These are phyloP conservation scores for Wakefieldia striispora DNA, from an alignment of 768 basidiomycete species.

Conservation along the genomic window DNA sequence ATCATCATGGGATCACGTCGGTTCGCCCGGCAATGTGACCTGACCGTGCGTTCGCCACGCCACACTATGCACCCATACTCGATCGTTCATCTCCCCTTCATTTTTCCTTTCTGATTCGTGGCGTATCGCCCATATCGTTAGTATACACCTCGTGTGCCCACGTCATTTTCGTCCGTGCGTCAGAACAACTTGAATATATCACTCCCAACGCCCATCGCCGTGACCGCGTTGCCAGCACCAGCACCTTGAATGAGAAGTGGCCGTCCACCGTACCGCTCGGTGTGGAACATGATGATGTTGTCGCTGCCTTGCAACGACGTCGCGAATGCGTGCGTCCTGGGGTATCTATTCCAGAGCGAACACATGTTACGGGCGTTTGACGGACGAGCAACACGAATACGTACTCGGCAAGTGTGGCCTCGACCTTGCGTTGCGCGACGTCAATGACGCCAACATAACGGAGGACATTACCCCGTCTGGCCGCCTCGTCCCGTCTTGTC, in stretches of 20 bases:
- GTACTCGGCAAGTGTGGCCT: constrained; percentile 87
- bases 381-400: constrained; percentile 20
- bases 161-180: neutral
- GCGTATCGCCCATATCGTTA: neutral
- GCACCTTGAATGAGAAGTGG: constrained; percentile 95
- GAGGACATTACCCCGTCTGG: constrained; percentile 77
- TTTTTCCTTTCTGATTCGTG: neutral
- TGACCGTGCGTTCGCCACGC: too few relatives aligned
- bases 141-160: constrained; percentile 5
- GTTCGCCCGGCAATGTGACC: too few relatives aligned
- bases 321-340: constrained; percentile 87
- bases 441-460: constrained; percentile 96
- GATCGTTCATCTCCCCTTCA: neutral
- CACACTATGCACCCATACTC: too few relatives aligned
- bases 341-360: constrained; percentile 57
- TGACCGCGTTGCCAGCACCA: constrained; percentile 97
- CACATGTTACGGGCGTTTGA: neutral
- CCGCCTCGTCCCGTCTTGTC: constrained; percentile 73
- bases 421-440: constrained; percentile 59
- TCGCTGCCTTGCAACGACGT: constrained; percentile 95
- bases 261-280: constrained; percentile 81
- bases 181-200: constrained; percentile 66
- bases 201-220: constrained; percentile 95
- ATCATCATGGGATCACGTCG: too few relatives aligned
- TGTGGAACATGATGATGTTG: constrained; percentile 98